A percentile compares a stretch with the other conserved stretches of the same genome.
Evolutionary conservation across 2,329 filamentous ascomycete genomes (phyloP).

Genomic region (Sclerotinia nivalis): DNA sequence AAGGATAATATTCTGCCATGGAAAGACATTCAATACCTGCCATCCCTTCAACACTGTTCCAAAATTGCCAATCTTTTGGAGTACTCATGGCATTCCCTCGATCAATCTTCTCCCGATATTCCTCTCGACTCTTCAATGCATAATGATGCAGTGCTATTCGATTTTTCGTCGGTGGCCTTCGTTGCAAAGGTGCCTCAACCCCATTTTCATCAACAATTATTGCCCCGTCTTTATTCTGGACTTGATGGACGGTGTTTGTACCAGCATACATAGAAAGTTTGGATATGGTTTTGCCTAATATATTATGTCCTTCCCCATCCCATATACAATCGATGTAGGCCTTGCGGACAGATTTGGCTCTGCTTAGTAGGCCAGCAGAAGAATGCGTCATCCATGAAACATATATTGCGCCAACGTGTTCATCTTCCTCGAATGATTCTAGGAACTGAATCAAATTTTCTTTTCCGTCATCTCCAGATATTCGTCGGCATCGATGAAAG

Average conservation of each 20-base stretch:
- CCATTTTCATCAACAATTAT: conserved; percentile 37
- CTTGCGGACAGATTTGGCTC: conserved; percentile 36
- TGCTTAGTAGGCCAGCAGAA: conserved; percentile 36
- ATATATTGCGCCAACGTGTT: conserved; percentile 38
- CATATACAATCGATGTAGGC: conserved; percentile 40
- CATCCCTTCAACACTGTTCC: conserved; percentile 37
- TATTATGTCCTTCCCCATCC: conserved; percentile 38
- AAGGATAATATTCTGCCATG: conserved; percentile 38
- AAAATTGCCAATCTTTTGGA: conserved; percentile 37
- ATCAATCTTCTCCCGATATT: conserved; percentile 40
- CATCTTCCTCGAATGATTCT: conserved; percentile 32
- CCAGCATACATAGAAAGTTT: conserved; percentile 28
- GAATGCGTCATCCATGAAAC: conserved; percentile 43
- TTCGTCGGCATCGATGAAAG: conserved; percentile 40
- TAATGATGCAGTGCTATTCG: conserved; percentile 42
- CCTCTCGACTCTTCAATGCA: conserved; percentile 40
- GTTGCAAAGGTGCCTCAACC: conserved; percentile 30
- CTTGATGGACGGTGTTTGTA: conserved; percentile 29
- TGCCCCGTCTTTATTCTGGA: conserved; percentile 29
- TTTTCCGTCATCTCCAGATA: conserved; percentile 38
- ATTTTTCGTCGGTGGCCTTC: conserved; percentile 38
- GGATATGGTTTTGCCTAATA: conserved; percentile 41
- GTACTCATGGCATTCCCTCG: conserved; percentile 37
- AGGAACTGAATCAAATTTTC: conserved; percentile 39
- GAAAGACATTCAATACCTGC: conserved; percentile 35